Base-by-base conservation (phyloP, 345 rosid species). In the Pseudoturritis turrita region DNA sequence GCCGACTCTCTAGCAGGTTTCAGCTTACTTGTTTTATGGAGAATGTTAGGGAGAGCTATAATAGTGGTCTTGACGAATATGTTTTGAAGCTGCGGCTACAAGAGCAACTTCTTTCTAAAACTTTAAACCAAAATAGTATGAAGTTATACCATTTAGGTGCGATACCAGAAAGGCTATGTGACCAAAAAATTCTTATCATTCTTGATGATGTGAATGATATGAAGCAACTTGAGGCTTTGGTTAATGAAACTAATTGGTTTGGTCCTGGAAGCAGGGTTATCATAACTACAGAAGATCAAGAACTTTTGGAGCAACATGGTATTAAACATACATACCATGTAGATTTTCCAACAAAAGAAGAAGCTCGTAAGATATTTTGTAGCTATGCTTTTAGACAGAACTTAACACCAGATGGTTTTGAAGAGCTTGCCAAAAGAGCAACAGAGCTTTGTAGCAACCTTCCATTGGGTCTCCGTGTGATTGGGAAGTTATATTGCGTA, bases 221-320 rank as follows among this genome's bases (percentile, higher is more conserved):
- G 2, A 0, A 40, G 17, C 46, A 50, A 6, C 10, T 52, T 0
- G 39, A 10, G 10, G 71, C 50, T 10, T 37, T 52, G 55, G 60
- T 18, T 1, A 1, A 51, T 14, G 18, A 36, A 6, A 13, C 22
- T 15, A 3, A 1, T 0, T 66, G 61, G 25, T 66, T 37, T 23
- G 70, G 70, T 51, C 35, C 28, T 21, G 23, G 36, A 36, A 65
- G 70, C 21, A 50, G 70, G 35, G 26, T 52, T 40, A 2, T 68
- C 15, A 7, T 54, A 0, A 68, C 52, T 1, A 68, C 72, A 11
- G 13, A 54, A 41, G 36, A 68, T 13, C 7, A 17, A 68, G 19
- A 54, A 3, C 19, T 68, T 26, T 11, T 65, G 47, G 13, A 51
- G 15, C 25, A 36, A 23, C 70, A 50, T 50, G 23, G 23, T 65